Conservation (phyloP, 768 basidiomycete species). For the Lentinus brumalis region DNA sequence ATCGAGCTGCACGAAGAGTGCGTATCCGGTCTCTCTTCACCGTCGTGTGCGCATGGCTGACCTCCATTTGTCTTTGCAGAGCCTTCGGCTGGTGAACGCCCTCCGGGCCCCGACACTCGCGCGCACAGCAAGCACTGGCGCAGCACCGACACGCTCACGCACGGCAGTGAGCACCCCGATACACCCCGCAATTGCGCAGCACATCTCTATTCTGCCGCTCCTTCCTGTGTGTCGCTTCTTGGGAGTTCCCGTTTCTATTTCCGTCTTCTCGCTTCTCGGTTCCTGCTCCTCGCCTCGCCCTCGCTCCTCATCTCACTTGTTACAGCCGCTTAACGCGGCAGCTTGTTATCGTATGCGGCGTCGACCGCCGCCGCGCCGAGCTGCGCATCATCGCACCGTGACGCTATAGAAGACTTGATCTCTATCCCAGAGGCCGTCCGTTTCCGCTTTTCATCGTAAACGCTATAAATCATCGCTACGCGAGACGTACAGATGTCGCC, state of each 20-base stretch:
- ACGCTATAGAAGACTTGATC: neutral
- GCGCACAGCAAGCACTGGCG: too few relatives aligned
- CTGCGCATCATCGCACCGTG: neutral
- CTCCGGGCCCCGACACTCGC: too few relatives aligned
- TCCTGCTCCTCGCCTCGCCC: neutral
- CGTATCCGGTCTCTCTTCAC: slow-evolving; percentile 19
- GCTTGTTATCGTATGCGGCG: neutral
- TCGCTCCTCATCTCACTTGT: neutral
- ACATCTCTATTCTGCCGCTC: neutral
- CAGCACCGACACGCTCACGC: too few relatives aligned
- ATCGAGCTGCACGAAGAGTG: slow-evolving; percentile 46
- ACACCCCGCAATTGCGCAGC: too few relatives aligned
- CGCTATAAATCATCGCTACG: too few relatives aligned
- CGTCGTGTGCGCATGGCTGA: neutral
- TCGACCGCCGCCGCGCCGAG: neutral
- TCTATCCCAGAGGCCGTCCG: neutral
- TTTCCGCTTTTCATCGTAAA: neutral
- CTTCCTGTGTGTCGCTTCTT: neutral
- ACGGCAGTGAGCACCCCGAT: neutral
- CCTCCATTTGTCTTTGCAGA: slow-evolving; percentile 2
- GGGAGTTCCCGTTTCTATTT: neutral
- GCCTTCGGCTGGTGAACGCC: slow-evolving; percentile 21
- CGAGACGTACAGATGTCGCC: too few relatives aligned
- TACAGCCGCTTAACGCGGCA: neutral
- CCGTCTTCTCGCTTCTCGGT: neutral